Percentiles rank a stretch among this genome's conserved stretches.
Evolutionary conservation across 495 filamentous ascomycete species (phyloP).

Genomic region (Astrocystis sublimbata): DNA sequence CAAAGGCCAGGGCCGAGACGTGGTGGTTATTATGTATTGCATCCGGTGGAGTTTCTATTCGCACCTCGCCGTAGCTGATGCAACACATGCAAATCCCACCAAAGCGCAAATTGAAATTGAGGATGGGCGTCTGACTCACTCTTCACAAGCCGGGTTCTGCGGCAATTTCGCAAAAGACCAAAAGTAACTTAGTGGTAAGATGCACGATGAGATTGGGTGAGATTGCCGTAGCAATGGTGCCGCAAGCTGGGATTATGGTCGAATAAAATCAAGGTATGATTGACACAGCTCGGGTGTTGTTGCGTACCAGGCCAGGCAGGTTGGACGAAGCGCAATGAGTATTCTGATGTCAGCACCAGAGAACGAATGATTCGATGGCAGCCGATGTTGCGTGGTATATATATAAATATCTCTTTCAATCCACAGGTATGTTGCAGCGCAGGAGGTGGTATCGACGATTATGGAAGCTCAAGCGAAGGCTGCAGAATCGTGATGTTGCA

Average conservation of each 20-base stretch:
- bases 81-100: constrained; percentile 22
- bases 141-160: constrained; percentile 33
- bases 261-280: constrained; percentile 33
- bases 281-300: constrained; percentile 16
- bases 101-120: constrained; percentile 19
- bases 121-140: constrained; percentile 46
- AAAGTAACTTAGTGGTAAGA: constrained; percentile 22
- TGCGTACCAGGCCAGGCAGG: constrained; percentile 18
- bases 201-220: constrained; percentile 39
- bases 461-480: constrained; percentile 26
- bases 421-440: constrained; percentile 15
- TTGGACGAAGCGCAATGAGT: constrained; percentile 31
- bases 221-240: constrained; percentile 37
- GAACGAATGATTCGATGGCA: constrained; percentile 36
- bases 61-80: constrained; percentile 20
- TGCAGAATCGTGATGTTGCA: constrained; percentile 21
- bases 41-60: neutral
- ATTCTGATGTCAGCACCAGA: constrained; percentile 41
- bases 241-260: constrained; percentile 34
- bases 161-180: constrained; percentile 32
- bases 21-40: neutral
- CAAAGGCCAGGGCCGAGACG: neutral
- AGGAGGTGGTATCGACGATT: constrained; percentile 14
- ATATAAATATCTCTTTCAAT: constrained; percentile 24
- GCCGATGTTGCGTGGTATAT: too few species aligned